These are phyloP conservation scores for Schizophyllum commune DNA, from an alignment of 1,284 basidiomycete species.

Conservation along the genomic window DNA sequence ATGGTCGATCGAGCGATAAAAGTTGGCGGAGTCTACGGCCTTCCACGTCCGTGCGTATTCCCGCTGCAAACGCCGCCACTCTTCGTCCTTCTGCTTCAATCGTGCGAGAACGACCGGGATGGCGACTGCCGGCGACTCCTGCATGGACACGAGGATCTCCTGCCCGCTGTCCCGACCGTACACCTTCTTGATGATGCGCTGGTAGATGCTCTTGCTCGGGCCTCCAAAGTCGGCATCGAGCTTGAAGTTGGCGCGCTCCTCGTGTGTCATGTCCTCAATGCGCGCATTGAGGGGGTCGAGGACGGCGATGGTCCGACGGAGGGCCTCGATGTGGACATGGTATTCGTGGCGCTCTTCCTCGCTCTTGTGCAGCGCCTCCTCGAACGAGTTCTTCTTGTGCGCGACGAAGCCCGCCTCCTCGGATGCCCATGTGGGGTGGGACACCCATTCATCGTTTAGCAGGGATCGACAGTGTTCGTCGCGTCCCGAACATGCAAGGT, in stretches of 20 bases:
- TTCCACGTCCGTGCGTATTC: constrained; percentile 98
- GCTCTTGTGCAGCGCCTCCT: constrained; percentile 92
- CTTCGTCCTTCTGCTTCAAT: constrained; percentile 93
- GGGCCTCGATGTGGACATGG: constrained; percentile 93
- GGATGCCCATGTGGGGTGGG: constrained; percentile 96
- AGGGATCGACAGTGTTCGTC: constrained; percentile 96
- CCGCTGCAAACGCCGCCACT: constrained; percentile 91
- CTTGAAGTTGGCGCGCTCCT: constrained; percentile 81
- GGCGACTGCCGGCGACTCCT: constrained; percentile 87
- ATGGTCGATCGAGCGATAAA: constrained; percentile 95
- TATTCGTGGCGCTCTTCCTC: constrained; percentile 99
- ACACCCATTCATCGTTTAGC: constrained; percentile 94
- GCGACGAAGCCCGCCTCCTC: constrained; percentile 92
- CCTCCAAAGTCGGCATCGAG: constrained; percentile 79
- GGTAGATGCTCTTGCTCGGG: constrained; percentile 82
- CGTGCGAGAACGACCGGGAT: constrained; percentile 90
- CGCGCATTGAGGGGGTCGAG: constrained; percentile 87
- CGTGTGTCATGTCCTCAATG: constrained; percentile 84
- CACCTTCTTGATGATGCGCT: constrained; percentile 91
- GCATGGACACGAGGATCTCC: constrained; percentile 87
- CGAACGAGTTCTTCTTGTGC: constrained; percentile 96
- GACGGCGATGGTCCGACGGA: constrained; percentile 86
- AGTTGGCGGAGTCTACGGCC: constrained; percentile 95
- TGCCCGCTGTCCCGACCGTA: constrained; percentile 80
- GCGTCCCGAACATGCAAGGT: constrained; percentile 88